Conservation (phyloP, 2,329 filamentous ascomycete species). For the Cladosporium sp. region DNA sequence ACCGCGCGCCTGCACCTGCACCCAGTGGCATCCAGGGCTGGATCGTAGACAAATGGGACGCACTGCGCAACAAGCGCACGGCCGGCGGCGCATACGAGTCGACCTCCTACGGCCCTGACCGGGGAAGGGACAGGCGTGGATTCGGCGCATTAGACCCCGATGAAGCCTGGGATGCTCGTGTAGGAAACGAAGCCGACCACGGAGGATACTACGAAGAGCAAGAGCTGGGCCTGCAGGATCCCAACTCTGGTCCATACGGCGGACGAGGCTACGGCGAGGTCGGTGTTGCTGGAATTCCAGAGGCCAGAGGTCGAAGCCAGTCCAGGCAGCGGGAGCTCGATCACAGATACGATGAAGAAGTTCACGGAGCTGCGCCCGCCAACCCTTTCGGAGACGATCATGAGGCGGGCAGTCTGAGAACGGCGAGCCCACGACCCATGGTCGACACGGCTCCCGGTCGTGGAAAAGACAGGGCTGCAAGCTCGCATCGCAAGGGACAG, state of each 20-base stretch:
- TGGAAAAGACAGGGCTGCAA: conserved; percentile 33
- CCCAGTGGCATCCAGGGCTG: conserved; percentile 65
- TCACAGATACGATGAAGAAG: conserved; percentile 43
- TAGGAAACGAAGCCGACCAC: conserved; percentile 65
- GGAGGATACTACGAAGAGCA: conserved; percentile 68
- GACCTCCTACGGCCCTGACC: conserved; percentile 27
- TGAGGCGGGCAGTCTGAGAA: conserved; percentile 58
- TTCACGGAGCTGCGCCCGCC: conserved; percentile 32
- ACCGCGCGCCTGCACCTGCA: conserved; percentile 50
- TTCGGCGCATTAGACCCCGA: conserved; percentile 72
- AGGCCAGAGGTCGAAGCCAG: conserved; percentile 41
- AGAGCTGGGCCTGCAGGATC: conserved; percentile 57
- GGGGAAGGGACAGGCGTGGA: conserved; percentile 32
- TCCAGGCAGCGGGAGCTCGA: conserved; percentile 46
- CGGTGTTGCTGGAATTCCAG: conserved; percentile 32
- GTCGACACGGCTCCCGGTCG: conserved; percentile 47
- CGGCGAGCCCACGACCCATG: conserved; percentile 70
- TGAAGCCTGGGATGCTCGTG: conserved; percentile 78
- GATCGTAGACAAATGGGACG: conserved; percentile 62
- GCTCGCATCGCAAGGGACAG: conserved; percentile 36
- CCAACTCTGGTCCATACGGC: conserved; percentile 36
- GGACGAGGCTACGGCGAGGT: conserved; percentile 32
- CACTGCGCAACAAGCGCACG: conserved; percentile 62
- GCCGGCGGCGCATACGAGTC: conserved; percentile 48
- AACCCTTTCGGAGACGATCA: conserved; percentile 72